Percentiles rank a stretch among this genome's conserved stretches.
Conservation (phyloP, 192 early-diverging fungal genomes). For the Linnemannia hyalina region DNA sequence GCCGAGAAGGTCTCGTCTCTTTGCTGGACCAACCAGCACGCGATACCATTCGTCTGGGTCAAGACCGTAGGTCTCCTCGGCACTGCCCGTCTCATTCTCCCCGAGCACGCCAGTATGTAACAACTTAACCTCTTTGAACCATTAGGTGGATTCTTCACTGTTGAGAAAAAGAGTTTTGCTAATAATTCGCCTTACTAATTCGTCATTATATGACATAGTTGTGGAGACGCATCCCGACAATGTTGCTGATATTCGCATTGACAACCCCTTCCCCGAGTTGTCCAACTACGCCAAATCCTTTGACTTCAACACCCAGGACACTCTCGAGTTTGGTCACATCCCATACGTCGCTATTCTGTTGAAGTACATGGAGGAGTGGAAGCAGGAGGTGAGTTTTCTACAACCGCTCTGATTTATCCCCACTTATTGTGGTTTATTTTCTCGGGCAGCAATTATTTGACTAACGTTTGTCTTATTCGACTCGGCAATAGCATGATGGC, state of each 20-base stretch:
- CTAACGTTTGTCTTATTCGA: background rate
- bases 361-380: slow-evolving; percentile 83
- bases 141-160: background rate
- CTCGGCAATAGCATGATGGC: slow-evolving; percentile 64
- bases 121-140: background rate
- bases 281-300: slow-evolving; percentile 70
- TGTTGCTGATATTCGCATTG: slow-evolving; percentile 84
- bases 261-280: slow-evolving; percentile 84
- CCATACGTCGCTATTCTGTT: slow-evolving; percentile 89
- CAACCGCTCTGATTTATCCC: no score
- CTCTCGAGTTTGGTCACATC: slow-evolving; percentile 81
- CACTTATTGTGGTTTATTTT: background rate
- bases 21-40: slow-evolving; percentile 62
- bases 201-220: slow-evolving; percentile 62
- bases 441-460: background rate
- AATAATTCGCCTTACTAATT: slow-evolving; percentile 9
- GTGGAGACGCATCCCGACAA: slow-evolving; percentile 91
- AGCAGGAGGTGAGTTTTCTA: slow-evolving; percentile 61
- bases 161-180: background rate
- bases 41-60: slow-evolving; percentile 69
- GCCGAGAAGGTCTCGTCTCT: slow-evolving; percentile 70
- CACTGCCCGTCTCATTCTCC: slow-evolving; percentile 73
- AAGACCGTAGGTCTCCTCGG: slow-evolving; percentile 84
- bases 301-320: slow-evolving; percentile 76
- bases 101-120: slow-evolving; percentile 86